Conservation (phyloP, 352 stramenopile genomes). For the Globisporangium megalacanthum region DNA sequence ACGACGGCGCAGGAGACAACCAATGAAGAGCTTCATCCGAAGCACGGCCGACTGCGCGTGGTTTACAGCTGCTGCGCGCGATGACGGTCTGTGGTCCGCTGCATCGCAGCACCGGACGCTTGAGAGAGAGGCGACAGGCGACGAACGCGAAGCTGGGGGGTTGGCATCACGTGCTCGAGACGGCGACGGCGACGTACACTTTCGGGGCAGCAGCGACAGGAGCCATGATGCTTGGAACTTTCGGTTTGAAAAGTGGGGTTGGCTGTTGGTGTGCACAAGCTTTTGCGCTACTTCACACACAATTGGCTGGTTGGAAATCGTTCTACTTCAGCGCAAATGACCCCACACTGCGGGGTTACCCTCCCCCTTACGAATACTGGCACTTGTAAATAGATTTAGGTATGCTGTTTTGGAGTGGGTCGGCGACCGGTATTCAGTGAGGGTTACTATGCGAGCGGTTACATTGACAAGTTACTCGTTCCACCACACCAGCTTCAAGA, state of each 20-base stretch:
- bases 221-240: constrained; percentile 81
- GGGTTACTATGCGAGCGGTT: background rate
- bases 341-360: too few relatives aligned
- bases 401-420: too few relatives aligned
- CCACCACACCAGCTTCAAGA: constrained; percentile 4
- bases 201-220: constrained; percentile 57
- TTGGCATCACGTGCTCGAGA: constrained; percentile 4
- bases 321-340: background rate
- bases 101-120: too few relatives aligned
- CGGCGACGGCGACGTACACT: constrained; percentile 72
- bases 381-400: too few relatives aligned
- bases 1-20: constrained; percentile 37
- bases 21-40: constrained; percentile 26
- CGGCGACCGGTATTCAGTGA: too few relatives aligned
- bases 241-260: constrained; percentile 84
- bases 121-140: too few relatives aligned
- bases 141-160: too few relatives aligned
- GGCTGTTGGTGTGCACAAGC: background rate
- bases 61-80: background rate
- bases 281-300: too few relatives aligned
- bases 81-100: background rate
- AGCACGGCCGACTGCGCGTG: constrained; percentile 3
- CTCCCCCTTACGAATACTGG: too few relatives aligned
- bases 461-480: background rate
- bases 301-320: constrained; percentile 27